Conservation (phyloP, 2,329 filamentous ascomycete genomes). For the Alternaria arbusti region DNA sequence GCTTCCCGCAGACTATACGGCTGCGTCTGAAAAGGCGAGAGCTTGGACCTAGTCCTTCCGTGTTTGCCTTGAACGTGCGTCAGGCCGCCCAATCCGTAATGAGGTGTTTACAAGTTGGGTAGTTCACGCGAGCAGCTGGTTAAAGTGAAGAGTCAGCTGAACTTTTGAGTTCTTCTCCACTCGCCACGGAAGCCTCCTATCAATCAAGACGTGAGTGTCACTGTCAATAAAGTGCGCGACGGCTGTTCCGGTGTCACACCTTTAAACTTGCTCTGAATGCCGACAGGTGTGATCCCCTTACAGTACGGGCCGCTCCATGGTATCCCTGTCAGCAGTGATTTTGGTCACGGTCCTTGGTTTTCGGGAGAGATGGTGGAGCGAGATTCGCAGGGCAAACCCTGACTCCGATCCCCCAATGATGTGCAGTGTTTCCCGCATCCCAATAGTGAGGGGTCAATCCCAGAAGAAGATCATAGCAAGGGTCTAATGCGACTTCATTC, state of each 20-base stretch:
- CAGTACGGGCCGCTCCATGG: slow-evolving; percentile 6
- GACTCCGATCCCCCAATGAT: slow-evolving; percentile 9
- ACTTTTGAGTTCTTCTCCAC: not conserved
- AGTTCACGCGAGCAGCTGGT: not conserved
- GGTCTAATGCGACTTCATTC: slow-evolving; percentile 8
- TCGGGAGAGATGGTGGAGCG: not conserved
- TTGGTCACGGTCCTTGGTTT: not conserved
- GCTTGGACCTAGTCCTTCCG: not conserved
- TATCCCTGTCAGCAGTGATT: slow-evolving; percentile 1
- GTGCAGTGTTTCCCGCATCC: slow-evolving; percentile 13
- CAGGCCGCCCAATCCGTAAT: not conserved
- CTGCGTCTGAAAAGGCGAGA: slow-evolving; percentile 1
- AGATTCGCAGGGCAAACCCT: slow-evolving; percentile 5
- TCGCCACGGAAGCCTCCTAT: not conserved
- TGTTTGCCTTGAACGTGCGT: not conserved
- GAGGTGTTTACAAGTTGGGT: not conserved
- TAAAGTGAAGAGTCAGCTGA: not conserved
- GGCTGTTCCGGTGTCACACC: not conserved
- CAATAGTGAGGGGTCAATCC: slow-evolving; percentile 13
- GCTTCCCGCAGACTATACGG: not conserved
- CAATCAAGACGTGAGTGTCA: not conserved
- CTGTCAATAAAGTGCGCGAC: not conserved
- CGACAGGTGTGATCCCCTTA: slow-evolving; percentile 1
- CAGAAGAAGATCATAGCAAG: slow-evolving; percentile 4
- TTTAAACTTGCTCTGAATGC: not conserved